These are phyloP conservation scores for Parachlorella kessleri DNA, from an alignment of 139 green algal genomes.

Conservation along the genomic window DNA sequence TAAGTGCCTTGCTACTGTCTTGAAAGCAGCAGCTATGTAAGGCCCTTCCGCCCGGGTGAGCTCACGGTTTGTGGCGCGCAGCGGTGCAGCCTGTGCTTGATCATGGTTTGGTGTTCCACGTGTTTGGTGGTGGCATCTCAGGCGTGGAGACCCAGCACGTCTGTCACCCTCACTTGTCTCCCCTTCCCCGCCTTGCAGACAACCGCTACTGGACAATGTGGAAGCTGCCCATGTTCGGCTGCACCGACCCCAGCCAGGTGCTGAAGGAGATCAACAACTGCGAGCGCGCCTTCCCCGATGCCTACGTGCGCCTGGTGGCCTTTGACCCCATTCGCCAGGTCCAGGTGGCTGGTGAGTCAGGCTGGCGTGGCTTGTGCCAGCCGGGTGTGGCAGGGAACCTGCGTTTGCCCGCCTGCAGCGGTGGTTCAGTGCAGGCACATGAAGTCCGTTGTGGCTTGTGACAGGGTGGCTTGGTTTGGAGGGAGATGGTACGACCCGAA, in stretches of 20 bases:
- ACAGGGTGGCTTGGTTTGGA: no score
- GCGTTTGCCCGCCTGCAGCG: no score
- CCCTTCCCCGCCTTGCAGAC: no score
- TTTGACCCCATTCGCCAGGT: constrained; percentile 77
- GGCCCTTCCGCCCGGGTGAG: background rate
- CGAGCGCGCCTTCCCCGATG: constrained; percentile 89
- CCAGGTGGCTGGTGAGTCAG: constrained; percentile 51
- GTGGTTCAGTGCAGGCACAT: no score
- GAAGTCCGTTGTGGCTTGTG: no score
- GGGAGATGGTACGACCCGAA: no score
- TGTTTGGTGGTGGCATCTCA: no score
- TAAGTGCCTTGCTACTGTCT: background rate
- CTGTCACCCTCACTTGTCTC: no score
- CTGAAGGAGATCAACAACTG: constrained; percentile 86
- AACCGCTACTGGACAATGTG: constrained; percentile 88
- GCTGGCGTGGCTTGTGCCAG: background rate
- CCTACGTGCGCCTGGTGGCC: constrained; percentile 93
- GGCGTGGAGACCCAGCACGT: no score
- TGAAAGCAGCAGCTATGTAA: background rate
- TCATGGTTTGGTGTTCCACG: background rate
- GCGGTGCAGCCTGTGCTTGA: background rate
- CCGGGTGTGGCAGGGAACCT: no score
- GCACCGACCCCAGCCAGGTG: constrained; percentile 90
- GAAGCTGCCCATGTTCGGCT: constrained; percentile 99
- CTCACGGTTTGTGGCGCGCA: background rate